A percentile compares a stretch with the other conserved stretches of the same genome.
Conservation (phyloP, 306 rosid genomes). For the Cicer pinnatifidum region DNA sequence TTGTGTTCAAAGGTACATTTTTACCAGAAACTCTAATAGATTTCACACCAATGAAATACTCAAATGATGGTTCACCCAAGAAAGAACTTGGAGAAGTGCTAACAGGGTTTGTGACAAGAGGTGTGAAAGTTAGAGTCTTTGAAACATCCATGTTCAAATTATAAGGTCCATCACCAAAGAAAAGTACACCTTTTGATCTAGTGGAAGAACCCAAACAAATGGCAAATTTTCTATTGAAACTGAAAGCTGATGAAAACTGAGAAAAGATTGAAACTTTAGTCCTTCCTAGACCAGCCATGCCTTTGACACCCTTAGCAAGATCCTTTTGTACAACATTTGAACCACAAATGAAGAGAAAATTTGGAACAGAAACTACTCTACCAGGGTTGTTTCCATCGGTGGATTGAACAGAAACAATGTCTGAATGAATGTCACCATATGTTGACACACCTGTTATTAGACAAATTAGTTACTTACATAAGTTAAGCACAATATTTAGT, state of each 20-base stretch:
- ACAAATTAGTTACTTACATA: too few species aligned
- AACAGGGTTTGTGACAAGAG: conserved; percentile 55
- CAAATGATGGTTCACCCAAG: conserved; percentile 52
- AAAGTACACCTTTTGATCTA: conserved; percentile 46
- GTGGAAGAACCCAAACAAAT: conserved; percentile 57
- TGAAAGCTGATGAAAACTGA: conserved; percentile 53
- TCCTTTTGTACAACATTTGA: conserved; percentile 43
- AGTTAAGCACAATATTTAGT: too few species aligned
- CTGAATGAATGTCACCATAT: conserved; percentile 47
- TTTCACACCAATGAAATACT: conserved; percentile 64
- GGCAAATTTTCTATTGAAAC: conserved; percentile 54
- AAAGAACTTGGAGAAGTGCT: conserved; percentile 43
- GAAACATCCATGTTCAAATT: conserved; percentile 47
- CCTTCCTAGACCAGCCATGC: conserved; percentile 71
- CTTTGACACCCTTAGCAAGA: conserved; percentile 57
- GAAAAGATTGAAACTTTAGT: conserved; percentile 52
- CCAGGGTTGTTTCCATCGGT: conserved; percentile 50
- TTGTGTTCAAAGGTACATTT: conserved; percentile 44
- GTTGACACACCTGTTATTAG: conserved; percentile 34
- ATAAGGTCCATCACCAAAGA: conserved; percentile 63
- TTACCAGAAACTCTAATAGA: conserved; percentile 52
- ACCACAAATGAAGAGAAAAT: conserved; percentile 59
- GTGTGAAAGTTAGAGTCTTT: conserved; percentile 56
- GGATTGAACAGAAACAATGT: conserved; percentile 53
- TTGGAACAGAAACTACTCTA: conserved; percentile 45